Percentiles rank a stretch among this genome's conserved stretches.
These are phyloP conservation scores for Botrytis sinoallii DNA, from an alignment of 2,329 filamentous ascomycete genomes.

Conservation along the genomic window DNA sequence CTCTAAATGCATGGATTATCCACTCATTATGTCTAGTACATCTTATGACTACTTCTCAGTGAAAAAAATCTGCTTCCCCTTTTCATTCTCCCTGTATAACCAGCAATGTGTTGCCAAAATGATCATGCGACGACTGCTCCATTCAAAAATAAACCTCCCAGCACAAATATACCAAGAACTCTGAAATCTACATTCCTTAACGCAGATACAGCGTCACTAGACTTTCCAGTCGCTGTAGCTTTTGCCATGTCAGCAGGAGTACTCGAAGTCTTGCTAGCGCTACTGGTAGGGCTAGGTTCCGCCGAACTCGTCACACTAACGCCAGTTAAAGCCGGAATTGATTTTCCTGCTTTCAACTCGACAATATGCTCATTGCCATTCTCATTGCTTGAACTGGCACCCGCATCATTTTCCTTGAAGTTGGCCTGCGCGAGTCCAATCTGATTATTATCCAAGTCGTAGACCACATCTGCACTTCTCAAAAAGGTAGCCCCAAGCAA, in stretches of 20 bases:
- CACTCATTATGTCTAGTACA: not conserved
- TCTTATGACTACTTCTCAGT: not conserved
- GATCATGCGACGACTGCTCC: not conserved
- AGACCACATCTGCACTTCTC: constrained; percentile 53
- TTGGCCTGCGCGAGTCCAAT: constrained; percentile 49
- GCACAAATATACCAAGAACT: not conserved
- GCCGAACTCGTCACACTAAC: constrained; percentile 7
- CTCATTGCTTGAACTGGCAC: not conserved
- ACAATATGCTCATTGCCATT: constrained; percentile 14
- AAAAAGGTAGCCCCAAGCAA: constrained; percentile 52
- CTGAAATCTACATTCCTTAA: not conserved
- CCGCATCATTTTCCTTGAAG: constrained; percentile 37
- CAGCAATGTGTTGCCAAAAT: not conserved
- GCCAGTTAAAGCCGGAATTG: constrained; percentile 24
- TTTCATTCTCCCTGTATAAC: too few relatives aligned
- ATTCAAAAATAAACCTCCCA: not conserved
- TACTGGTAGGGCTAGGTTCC: not conserved
- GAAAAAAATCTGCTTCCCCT: not conserved
- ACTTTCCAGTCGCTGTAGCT: not conserved
- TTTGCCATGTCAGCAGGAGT: not conserved
- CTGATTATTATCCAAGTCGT: constrained; percentile 49
- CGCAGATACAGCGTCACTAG: not conserved
- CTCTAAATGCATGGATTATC: too few relatives aligned
- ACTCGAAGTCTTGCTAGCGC: not conserved
- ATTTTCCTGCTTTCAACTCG: constrained; percentile 26